Conservation (phyloP, 2,329 filamentous ascomycete species). For the Bipolaris victoriae region DNA sequence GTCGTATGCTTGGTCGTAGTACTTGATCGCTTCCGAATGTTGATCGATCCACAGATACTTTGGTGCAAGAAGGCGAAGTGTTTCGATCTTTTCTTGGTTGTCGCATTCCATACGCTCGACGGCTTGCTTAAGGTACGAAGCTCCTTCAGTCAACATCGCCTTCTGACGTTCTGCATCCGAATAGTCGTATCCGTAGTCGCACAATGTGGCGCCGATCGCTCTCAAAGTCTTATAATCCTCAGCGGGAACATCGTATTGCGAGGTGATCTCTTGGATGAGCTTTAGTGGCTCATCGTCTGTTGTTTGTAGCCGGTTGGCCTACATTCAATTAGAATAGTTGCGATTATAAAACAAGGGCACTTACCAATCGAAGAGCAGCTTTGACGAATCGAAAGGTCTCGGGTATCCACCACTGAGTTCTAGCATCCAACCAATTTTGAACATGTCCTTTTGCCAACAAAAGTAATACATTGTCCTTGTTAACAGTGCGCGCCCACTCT, state of each 20-base stretch:
- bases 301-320: background rate
- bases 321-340: background rate
- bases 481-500: background rate
- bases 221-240: background rate
- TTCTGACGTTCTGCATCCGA: background rate
- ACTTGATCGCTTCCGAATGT: background rate
- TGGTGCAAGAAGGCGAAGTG: background rate
- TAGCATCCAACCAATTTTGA: slow-evolving; percentile 3
- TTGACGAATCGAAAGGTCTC: background rate
- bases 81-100: background rate
- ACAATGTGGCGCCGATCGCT: background rate
- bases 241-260: background rate
- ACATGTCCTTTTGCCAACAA: background rate
- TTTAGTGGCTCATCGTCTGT: background rate
- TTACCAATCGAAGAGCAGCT: background rate
- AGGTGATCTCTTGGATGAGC: background rate
- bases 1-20: slow-evolving; percentile 1
- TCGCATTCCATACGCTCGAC: background rate
- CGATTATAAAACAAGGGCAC: background rate
- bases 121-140: background rate
- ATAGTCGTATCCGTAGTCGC: background rate
- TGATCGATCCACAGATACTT: background rate
- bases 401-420: background rate
- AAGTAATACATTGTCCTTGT: background rate
- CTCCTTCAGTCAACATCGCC: background rate